Conservation (phyloP, 2,329 filamentous ascomycete genomes). For the Xylariaceae sp. region DNA sequence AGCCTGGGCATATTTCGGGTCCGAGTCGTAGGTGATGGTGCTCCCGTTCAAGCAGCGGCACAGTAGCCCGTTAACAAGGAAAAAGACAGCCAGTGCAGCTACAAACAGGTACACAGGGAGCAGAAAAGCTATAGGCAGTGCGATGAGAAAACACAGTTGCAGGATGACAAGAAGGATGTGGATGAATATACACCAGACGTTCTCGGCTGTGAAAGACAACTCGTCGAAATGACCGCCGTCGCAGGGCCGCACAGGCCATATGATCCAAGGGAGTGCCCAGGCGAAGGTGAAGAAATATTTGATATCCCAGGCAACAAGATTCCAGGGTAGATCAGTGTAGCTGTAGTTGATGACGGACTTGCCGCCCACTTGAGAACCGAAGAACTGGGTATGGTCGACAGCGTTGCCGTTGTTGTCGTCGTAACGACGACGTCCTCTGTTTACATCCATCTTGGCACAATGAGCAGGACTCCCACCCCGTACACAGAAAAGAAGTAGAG, state of each 20-base stretch:
- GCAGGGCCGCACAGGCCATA: slow-evolving; percentile 62
- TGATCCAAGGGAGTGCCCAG: slow-evolving; percentile 64
- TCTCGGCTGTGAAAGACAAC: slow-evolving; percentile 62
- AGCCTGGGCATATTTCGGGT: slow-evolving; percentile 57
- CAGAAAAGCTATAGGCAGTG: slow-evolving; percentile 57
- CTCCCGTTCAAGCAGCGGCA: slow-evolving; percentile 61
- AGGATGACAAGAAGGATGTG: slow-evolving; percentile 64
- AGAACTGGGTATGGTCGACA: slow-evolving; percentile 53
- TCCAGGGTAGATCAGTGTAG: slow-evolving; percentile 63
- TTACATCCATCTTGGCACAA: slow-evolving; percentile 3
- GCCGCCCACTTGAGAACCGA: slow-evolving; percentile 64
- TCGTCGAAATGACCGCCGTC: slow-evolving; percentile 66
- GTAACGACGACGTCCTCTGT: neutral
- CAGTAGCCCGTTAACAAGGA: slow-evolving; percentile 57
- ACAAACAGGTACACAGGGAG: slow-evolving; percentile 56
- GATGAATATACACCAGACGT: slow-evolving; percentile 61
- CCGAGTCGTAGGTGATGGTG: slow-evolving; percentile 55
- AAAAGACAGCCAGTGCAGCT: slow-evolving; percentile 49
- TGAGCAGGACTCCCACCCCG: neutral
- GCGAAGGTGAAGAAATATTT: slow-evolving; percentile 60
- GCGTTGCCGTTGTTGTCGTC: slow-evolving; percentile 11
- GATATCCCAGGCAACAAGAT: slow-evolving; percentile 58
- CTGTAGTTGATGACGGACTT: slow-evolving; percentile 63
- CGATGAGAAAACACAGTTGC: slow-evolving; percentile 66
- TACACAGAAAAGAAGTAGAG: neutral